Evolutionary conservation across 2,329 filamentous ascomycete genomes (phyloP), one percentile per base, ranked within the genome.

Genomic region (Penicillium sclerotiorum): DNA sequence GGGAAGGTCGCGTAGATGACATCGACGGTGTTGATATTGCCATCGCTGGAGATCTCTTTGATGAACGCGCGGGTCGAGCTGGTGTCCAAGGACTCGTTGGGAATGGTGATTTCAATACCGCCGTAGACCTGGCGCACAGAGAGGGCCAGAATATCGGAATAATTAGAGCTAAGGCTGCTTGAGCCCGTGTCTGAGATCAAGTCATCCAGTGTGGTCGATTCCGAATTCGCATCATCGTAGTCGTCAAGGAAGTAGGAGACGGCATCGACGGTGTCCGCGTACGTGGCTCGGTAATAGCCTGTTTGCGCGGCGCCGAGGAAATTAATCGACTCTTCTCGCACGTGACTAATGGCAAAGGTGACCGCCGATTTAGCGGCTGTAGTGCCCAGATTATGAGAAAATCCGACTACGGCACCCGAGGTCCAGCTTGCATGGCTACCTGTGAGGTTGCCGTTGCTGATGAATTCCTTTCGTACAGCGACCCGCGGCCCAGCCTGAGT

Each of bases 21-120:
- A 49, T 74, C 72, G 4, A 73, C 61, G 1, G 72, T 73, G 49
- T 73, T 69, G 45, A 72, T 61, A 41, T 74, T 72, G 2, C 70
- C 72, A 49, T 73, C 64, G 28, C 68, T 72, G 8, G 68, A 71
- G 27, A 74, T 70, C 41, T 74, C 72, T 40, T 74, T 74, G 47
- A 72, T 64, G 47, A 72, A 73, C 2, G 63, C 65, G 6, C 60
- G 57, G 1, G 58, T 45, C 30, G 67, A 50, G 28, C 36, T 57
- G 4, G 64, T 64, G 36, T 68, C 56, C 13, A 67, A 45, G 4
- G 67, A 60, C 15, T 66, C 62, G 43, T 63, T 49, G 2, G 67
- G 65, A 21, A 73, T 66, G 12, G 66, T 69, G 6, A 73, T 21
- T 35, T 73, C 70, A 35, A 70, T 70, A 5, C 60, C 67, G 36